phyloP scores from a whole-genome alignment of 106 monocot genomes.

The Amphibolis antarctica region DNA sequence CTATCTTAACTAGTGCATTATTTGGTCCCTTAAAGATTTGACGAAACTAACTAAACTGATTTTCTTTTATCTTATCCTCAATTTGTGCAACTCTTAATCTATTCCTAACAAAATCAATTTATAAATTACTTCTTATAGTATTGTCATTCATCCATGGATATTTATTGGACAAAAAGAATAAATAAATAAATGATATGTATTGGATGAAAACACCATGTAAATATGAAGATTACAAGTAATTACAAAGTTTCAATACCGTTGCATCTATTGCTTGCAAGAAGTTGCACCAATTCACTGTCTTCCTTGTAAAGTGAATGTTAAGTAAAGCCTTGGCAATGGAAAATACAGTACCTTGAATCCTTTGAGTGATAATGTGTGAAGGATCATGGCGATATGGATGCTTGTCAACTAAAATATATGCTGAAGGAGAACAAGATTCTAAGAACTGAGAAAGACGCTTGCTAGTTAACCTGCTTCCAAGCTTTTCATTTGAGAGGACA shows the following conservation, averaged over 20 bases:
- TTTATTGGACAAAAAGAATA: no score
- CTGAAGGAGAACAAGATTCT: conserved; percentile 35
- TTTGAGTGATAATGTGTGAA: conserved; percentile 74
- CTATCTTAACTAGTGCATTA: no score
- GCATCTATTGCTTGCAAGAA: conserved; percentile 43
- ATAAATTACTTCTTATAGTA: no score
- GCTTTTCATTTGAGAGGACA: conserved; percentile 25
- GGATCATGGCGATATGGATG: conserved; percentile 91
- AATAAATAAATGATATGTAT: no score
- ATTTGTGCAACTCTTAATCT: no score
- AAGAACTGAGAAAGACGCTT: conserved; percentile 57
- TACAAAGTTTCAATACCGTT: conserved; percentile 32
- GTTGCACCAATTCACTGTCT: conserved; percentile 28
- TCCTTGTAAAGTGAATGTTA: conserved; percentile 29
- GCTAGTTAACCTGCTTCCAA: conserved; percentile 88
- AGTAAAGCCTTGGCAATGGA: conserved; percentile 47
- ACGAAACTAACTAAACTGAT: no score
- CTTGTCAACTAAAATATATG: conserved; percentile 68
- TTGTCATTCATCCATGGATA: no score
- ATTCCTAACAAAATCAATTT: no score
- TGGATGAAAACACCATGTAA: neutral
- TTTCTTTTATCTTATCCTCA: no score
- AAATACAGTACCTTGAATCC: conserved; percentile 58
- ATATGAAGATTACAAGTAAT: neutral
- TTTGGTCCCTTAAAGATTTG: no score